Percentiles rank a stretch among this genome's conserved stretches.
Evolutionary conservation across 2,329 filamentous ascomycete genomes (phyloP).

Genomic region (Cadophora luteo-olivacea): DNA sequence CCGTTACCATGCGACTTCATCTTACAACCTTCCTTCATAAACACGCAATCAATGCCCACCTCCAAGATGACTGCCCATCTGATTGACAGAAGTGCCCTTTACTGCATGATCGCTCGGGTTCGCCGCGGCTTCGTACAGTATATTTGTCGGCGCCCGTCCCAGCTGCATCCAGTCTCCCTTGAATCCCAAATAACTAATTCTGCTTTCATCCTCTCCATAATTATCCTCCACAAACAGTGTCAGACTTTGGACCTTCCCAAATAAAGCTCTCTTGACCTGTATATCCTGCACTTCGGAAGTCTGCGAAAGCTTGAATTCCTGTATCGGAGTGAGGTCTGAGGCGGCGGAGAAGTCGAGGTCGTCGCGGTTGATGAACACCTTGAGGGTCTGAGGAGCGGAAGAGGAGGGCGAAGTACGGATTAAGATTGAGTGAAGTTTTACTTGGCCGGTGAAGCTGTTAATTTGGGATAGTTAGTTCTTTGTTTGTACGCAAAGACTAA

Average conservation of each 20-base stretch:
- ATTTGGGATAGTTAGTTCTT: neutral
- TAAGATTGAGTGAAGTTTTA: conserved; percentile 89
- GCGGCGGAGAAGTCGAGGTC: conserved; percentile 85
- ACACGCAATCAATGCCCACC: conserved; percentile 37
- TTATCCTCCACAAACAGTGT: conserved; percentile 93
- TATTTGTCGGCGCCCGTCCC: conserved; percentile 81
- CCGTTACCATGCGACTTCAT: neutral
- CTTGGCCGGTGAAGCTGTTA: conserved; percentile 87
- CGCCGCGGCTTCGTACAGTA: conserved; percentile 91
- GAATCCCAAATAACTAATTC: conserved; percentile 86
- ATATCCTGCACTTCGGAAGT: conserved; percentile 86
- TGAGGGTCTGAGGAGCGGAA: conserved; percentile 80
- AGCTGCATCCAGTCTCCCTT: conserved; percentile 92
- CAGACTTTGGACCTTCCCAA: conserved; percentile 83
- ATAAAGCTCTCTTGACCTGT: conserved; percentile 84
- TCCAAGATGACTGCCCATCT: conserved; percentile 62
- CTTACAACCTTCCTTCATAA: neutral
- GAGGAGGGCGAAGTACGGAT: conserved; percentile 76
- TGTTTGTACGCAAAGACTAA: neutral
- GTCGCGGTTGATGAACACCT: conserved; percentile 85
- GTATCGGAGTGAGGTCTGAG: conserved; percentile 72
- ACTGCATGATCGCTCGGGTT: conserved; percentile 87
- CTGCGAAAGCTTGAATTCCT: conserved; percentile 78
- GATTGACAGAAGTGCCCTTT: conserved; percentile 61
- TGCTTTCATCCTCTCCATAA: conserved; percentile 79